Base-by-base conservation (phyloP, 345 rosid genomes). In the Chamaenerion angustifolium region DNA sequence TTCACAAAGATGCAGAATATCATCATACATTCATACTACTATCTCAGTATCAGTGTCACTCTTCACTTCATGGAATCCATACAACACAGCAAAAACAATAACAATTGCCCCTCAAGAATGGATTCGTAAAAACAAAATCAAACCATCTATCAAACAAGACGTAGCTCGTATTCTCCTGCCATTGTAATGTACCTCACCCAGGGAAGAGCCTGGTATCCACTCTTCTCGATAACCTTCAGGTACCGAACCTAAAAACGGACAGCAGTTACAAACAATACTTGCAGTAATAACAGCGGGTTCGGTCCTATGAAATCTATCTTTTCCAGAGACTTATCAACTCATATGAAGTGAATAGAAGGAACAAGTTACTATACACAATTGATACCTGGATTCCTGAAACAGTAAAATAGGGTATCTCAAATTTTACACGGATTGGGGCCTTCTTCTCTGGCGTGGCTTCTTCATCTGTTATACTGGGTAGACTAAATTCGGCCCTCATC, bases 131-230 rank as follows among this genome's bases (percentile, higher is more conserved):
- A 23, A 23, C 5, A 5, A 23, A 23, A 23, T 5, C 27, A 31
- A 31, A 31, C 37, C 1, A 31, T 31, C 31, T 3, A 19, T 74
- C 64, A 80, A 65, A 80, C 66, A 61, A 88, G 85, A 59, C 97
- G 65, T 42, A 85, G 75, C 63, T 89, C 95, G 50, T 89, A 89
- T 67, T 89, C 97, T 21, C 95, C 97, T 52, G 94, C 97, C 95
- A 81, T 89, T 21, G 97, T 85, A 64, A 89, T 89, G 74, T 85
- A 89, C 60, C 97, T 80, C 57, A 85, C 95, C 97, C 97, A 89
- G 56, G 97, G 97, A 60, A 85, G 95, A 56, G 95, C 95, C 54
- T 83, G 97, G 68, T 89, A 89, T 42, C 94, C 94, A 51, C 90
- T 86, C 65, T 89, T 89, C 75, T 89, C 97, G 44, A 89, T 89